Conservation (phyloP, 495 filamentous ascomycete species). For the Geoglossum glabrum region DNA sequence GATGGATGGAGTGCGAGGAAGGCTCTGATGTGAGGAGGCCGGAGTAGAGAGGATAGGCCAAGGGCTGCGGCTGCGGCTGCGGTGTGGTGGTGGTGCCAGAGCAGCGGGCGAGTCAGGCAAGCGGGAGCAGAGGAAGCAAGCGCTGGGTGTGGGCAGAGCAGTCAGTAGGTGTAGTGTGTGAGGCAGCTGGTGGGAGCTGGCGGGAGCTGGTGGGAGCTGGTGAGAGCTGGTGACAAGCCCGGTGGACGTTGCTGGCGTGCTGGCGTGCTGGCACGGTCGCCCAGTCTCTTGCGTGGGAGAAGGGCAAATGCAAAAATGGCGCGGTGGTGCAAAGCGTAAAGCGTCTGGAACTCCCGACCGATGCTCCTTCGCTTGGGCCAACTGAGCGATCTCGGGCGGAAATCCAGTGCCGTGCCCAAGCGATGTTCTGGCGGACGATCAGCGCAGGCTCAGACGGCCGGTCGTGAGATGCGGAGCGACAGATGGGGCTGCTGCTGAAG, state of each 20-base stretch:
- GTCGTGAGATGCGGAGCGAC: not conserved
- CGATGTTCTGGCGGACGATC: not conserved
- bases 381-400: not conserved
- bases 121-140: not conserved
- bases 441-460: not conserved
- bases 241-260: no score
- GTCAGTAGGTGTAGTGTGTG: no score
- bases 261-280: not conserved
- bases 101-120: no score
- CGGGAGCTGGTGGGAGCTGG: not conserved
- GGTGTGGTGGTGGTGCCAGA: not conserved
- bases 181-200: not conserved
- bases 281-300: not conserved
- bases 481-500: not conserved
- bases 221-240: not conserved
- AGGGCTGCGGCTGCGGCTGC: not conserved
- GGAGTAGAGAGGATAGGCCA: not conserved
- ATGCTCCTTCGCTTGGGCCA: not conserved
- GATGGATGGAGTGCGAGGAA: not conserved
- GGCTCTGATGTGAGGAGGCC: not conserved
- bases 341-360: not conserved
- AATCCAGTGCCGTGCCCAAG: not conserved
- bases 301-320: not conserved
- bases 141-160: no score
- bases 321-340: not conserved